Evolutionary conservation across 2,329 filamentous ascomycete genomes (phyloP).

Genomic region (Colletotrichum chrysophilum): DNA sequence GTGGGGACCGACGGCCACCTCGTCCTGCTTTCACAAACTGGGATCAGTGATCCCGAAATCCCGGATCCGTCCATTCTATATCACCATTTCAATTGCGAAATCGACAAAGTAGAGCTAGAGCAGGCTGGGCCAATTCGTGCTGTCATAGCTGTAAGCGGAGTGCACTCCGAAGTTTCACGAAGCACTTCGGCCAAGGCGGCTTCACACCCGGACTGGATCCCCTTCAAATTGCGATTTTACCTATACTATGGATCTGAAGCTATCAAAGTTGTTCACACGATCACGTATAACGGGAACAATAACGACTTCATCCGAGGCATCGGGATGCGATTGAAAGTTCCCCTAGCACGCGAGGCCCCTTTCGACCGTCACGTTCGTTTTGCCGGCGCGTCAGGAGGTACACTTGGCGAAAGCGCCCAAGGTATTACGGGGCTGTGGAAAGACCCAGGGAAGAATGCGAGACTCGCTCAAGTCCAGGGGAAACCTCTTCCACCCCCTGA

Average conservation of each 20-base stretch:
- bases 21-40: conserved; percentile 58
- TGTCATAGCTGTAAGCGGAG: conserved; percentile 51
- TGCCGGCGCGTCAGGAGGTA: conserved; percentile 57
- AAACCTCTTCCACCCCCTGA: conserved; percentile 43
- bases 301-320: conserved; percentile 59
- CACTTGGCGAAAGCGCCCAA: conserved; percentile 63
- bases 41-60: conserved; percentile 44
- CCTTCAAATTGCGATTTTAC: conserved; percentile 63
- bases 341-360: conserved; percentile 53
- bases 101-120: conserved; percentile 57
- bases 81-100: conserved; percentile 50
- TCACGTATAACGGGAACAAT: conserved; percentile 58
- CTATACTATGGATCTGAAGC: conserved; percentile 61
- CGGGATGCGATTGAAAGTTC: conserved; percentile 60
- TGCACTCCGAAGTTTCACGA: conserved; percentile 33
- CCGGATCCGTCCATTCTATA: conserved; percentile 35
- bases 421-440: conserved; percentile 64
- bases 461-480: conserved; percentile 55
- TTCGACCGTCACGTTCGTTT: conserved; percentile 66
- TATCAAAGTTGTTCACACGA: conserved; percentile 58
- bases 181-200: conserved; percentile 15
- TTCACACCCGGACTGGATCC: conserved; percentile 55
- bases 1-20: conserved; percentile 54
- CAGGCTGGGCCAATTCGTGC: conserved; percentile 49
- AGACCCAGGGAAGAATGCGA: conserved; percentile 55